Evolutionary conservation across 495 filamentous ascomycete genomes (phyloP), one percentile per base, ranked within the genome.

Genomic region (Lepraria neglecta): DNA sequence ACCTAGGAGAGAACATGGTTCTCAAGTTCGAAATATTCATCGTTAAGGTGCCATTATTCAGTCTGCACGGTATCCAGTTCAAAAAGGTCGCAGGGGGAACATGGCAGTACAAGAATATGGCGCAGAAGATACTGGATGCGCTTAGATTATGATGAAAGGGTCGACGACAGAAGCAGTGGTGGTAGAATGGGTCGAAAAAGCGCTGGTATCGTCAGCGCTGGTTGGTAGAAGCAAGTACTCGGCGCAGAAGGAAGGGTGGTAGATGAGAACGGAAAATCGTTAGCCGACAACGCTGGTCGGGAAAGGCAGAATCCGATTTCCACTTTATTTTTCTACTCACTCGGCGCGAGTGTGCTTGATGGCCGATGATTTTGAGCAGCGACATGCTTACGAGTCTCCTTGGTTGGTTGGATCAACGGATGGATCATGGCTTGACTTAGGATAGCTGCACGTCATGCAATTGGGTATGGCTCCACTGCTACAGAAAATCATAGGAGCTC

Each of bases 81-180:
- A 99, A 99, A 80, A 90, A 92, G 73, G 85, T 97, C 50, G 84
- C 89, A 33, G 95, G 94, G 6, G 89, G 92, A 44, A 96, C 94
- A 63, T 97, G 92, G 92, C 91, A 96, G 74, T 99, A 97, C 71
- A 95, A 96, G 76, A 89, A 90, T 64, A 91, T 97, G 89, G 94
- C 94, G 47, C 90, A 95, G 72, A 89, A 89, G 69, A 97, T 99
- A 71, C 76, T 99, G 65, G 82, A 87, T 68, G 91, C 92, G 67
- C 72, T 99, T 69, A 83, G 89, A 70, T 80, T 98, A 62, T 97
- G 74, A 77, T 35, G 35, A 12, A 24, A 35, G 4, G 35, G 31
- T n/a, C 17, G 38, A 40, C 24, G 35, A 12, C 1, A 38, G 35
- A 38, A 38, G 28, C 15, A 3, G 14, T 33, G 40, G 17, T 33